A percentile compares a stretch with the other conserved stretches of the same genome.
Conservation (phyloP, 176 grass and related monocot species). For the Phoenix roebelenii region DNA sequence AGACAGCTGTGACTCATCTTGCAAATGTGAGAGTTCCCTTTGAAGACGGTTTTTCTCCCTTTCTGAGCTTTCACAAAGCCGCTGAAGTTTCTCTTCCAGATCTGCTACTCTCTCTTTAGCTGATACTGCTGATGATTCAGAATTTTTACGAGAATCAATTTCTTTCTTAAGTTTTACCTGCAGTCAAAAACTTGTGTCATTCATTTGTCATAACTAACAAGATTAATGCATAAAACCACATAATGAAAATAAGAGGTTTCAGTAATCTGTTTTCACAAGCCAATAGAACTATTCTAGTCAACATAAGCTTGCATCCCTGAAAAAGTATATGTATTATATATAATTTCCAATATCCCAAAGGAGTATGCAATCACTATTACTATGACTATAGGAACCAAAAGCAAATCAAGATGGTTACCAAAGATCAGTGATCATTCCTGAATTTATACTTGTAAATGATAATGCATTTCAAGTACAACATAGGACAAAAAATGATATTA, state of each 20-base stretch:
- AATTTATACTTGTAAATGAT: no score
- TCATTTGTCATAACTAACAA: slow-evolving; percentile 2
- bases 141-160: slow-evolving; percentile 40
- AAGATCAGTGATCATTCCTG: no score
- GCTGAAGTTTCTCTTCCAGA: slow-evolving; percentile 55
- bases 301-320: no score
- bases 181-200: slow-evolving; percentile 14
- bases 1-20: slow-evolving; percentile 58
- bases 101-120: slow-evolving; percentile 59
- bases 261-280: neutral
- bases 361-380: no score
- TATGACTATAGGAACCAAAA: no score
- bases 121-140: slow-evolving; percentile 44
- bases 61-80: slow-evolving; percentile 59
- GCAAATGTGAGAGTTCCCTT: slow-evolving; percentile 58
- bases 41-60: slow-evolving; percentile 68
- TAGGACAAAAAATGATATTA: no score
- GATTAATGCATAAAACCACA: slow-evolving; percentile 7
- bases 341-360: no score
- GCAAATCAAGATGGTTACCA: no score
- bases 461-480: no score
- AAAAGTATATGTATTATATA: no score
- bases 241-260: no score
- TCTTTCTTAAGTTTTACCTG: slow-evolving; percentile 75
- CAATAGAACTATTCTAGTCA: neutral